These are phyloP conservation scores for Sphagnum tenellum DNA, from an alignment of 225 moss, liverwort and hornwort genomes.

Conservation along the genomic window DNA sequence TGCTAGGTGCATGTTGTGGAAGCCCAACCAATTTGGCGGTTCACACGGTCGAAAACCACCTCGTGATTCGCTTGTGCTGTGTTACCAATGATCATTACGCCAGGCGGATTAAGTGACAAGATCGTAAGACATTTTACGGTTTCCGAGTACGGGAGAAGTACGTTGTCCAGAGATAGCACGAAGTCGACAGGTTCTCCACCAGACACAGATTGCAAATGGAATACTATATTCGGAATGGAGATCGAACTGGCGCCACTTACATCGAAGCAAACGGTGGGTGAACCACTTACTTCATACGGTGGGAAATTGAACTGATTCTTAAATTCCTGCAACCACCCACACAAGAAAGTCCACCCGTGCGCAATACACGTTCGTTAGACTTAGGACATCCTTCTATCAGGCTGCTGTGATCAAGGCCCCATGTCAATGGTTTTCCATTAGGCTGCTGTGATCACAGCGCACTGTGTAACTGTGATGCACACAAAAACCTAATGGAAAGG, in stretches of 20 bases:
- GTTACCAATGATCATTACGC: slow-evolving; percentile 23
- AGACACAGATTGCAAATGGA: slow-evolving; percentile 14
- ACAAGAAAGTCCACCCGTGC: too few relatives aligned
- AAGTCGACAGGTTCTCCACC: background rate
- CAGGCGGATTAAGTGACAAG: background rate
- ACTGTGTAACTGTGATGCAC: too few relatives aligned
- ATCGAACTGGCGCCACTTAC: background rate
- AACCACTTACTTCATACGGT: too few relatives aligned
- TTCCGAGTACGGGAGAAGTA: slow-evolving; percentile 8
- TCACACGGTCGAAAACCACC: slow-evolving; percentile 14
- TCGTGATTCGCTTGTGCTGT: slow-evolving; percentile 17
- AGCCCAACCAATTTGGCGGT: slow-evolving; percentile 16
- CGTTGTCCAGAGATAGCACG: slow-evolving; percentile 6
- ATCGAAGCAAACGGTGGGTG: background rate
- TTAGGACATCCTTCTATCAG: too few relatives aligned
- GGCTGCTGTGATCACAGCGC: too few relatives aligned
- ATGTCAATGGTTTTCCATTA: too few relatives aligned
- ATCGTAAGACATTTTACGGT: slow-evolving; percentile 7
- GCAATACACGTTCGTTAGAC: too few relatives aligned
- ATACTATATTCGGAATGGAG: slow-evolving; percentile 9
- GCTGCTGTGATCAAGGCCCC: too few relatives aligned
- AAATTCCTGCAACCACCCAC: too few relatives aligned
- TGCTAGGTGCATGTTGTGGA: slow-evolving; percentile 8
- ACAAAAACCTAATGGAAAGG: too few relatives aligned
- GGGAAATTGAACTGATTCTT: too few relatives aligned